Percentiles rank a stretch among this genome's conserved stretches.
Evolutionary conservation across 2,329 filamentous ascomycete species (phyloP).

Genomic region (Fusarium pseudocircinatum): DNA sequence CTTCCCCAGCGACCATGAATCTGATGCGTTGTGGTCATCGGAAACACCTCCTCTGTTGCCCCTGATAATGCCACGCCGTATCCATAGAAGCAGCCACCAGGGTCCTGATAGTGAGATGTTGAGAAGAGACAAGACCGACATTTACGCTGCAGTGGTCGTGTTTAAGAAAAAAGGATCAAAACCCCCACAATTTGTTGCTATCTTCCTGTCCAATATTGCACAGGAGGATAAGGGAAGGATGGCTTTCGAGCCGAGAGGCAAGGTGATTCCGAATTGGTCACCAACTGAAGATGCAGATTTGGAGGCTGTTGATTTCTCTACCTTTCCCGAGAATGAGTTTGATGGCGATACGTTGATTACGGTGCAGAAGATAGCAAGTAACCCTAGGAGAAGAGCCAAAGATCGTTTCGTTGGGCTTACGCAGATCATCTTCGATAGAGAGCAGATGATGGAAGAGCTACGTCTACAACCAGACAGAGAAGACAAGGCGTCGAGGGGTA

Average conservation of each 20-base stretch:
- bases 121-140: rapidly evolving
- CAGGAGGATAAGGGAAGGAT: rapidly evolving
- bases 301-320: neutral
- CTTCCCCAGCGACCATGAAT: neutral
- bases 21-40: neutral
- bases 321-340: neutral
- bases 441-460: neutral
- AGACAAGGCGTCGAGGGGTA: neutral
- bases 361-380: neutral
- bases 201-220: neutral
- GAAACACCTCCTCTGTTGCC: neutral
- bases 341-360: neutral
- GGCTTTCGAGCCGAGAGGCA: neutral
- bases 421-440: neutral
- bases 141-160: neutral
- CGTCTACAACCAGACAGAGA: rapidly evolving
- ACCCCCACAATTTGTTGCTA: neutral
- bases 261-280: neutral
- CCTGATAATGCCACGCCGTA: neutral
- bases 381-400: rapidly evolving
- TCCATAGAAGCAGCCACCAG: rapidly evolving
- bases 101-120: rapidly evolving
- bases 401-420: neutral
- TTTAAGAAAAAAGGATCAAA: neutral
- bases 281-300: neutral